These are phyloP conservation scores for Fusarium neocosmosporiellum DNA, from an alignment of 2,329 filamentous ascomycete genomes.

Conservation along the genomic window DNA sequence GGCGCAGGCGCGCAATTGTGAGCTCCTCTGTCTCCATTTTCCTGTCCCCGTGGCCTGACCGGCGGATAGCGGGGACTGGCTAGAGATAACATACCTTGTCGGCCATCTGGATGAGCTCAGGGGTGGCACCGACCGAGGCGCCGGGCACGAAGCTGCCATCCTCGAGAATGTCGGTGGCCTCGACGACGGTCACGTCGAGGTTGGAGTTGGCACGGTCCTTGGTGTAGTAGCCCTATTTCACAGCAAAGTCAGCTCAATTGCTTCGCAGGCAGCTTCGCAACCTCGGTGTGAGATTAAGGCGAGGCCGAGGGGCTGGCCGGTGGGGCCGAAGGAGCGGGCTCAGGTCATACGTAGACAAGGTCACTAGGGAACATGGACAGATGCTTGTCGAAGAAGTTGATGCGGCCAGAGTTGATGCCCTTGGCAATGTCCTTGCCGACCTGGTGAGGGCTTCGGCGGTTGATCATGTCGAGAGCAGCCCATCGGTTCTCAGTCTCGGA, in stretches of 20 bases:
- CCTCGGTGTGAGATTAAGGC: constrained; percentile 34
- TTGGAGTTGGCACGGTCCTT: constrained; percentile 79
- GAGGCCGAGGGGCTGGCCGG: constrained; percentile 26
- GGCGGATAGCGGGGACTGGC: neutral
- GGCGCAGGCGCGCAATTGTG: constrained; percentile 4
- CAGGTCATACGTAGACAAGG: constrained; percentile 74
- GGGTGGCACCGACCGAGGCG: constrained; percentile 85
- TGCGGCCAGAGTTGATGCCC: constrained; percentile 88
- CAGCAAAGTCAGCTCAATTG: constrained; percentile 24
- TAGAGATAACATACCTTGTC: constrained; percentile 70
- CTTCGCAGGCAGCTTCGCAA: constrained; percentile 13
- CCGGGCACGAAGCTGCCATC: constrained; percentile 91
- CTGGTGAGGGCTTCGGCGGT: constrained; percentile 85
- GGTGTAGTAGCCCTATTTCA: constrained; percentile 78
- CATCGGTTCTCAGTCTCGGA: constrained; percentile 93
- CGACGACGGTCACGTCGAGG: constrained; percentile 86
- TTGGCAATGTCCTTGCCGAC: constrained; percentile 91
- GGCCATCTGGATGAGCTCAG: constrained; percentile 89
- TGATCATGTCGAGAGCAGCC: constrained; percentile 91
- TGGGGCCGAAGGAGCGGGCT: constrained; percentile 18
- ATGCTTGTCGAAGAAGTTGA: constrained; percentile 95
- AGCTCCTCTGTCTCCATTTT: neutral
- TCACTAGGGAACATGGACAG: constrained; percentile 92
- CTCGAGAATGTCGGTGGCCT: constrained; percentile 87
- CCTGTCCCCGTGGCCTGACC: neutral